These are phyloP conservation scores for Fremontodendron californicum DNA, from an alignment of 345 rosid genomes.

Conservation along the genomic window DNA sequence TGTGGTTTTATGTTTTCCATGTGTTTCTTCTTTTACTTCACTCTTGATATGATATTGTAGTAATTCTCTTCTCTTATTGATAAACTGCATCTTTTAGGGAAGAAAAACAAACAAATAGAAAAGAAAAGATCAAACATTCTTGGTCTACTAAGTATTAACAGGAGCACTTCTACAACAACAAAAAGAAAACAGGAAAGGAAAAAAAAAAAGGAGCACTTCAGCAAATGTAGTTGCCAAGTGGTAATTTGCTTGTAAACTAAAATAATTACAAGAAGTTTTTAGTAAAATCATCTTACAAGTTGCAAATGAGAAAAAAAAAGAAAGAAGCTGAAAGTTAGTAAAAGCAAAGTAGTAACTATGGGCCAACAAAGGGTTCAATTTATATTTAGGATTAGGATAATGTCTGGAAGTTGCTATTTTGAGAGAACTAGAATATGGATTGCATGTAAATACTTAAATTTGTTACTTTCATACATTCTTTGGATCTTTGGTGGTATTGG, in stretches of 20 bases:
- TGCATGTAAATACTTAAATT: background rate
- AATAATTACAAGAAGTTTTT: background rate
- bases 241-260: background rate
- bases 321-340: background rate
- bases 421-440: background rate
- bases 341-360: background rate
- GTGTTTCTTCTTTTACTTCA: background rate
- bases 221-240: background rate
- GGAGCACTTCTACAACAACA: background rate
- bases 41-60: background rate
- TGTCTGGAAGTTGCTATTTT: background rate
- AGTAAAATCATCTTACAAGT: background rate
- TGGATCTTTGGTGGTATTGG: background rate
- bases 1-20: background rate
- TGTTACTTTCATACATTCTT: background rate
- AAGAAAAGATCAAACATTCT: background rate
- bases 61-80: background rate
- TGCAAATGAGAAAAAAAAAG: too few species aligned
- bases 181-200: background rate
- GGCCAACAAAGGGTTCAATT: background rate
- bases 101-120: background rate
- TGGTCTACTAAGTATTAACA: background rate
- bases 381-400: background rate
- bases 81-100: background rate
- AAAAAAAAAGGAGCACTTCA: background rate